Base-by-base conservation (phyloP, 2,329 filamentous ascomycete species). In the Celoporthe dispersa region DNA sequence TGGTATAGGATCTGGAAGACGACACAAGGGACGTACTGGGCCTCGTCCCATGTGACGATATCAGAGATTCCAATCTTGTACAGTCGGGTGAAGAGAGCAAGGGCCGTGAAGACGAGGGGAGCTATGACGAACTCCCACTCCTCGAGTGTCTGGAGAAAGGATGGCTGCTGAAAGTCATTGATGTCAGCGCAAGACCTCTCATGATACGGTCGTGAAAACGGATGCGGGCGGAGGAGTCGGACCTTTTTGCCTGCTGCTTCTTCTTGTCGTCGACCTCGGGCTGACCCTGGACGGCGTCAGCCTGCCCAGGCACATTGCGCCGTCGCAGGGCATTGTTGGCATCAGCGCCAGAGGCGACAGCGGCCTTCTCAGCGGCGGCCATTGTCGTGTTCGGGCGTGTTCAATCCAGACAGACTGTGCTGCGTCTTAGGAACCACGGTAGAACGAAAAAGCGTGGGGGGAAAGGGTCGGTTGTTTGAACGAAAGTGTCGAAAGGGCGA, bases 21-120 rank as follows among this genome's bases (percentile, higher is more conserved):
- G 28, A 19, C n/a, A 7, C 44, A 53, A 41, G 16, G 60, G n/a
- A 83, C 87, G 76, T 81, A 88, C 87, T 90, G 88, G 76, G 88
- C 88, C 80, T 89, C 87, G 79, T 90, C 88, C 88, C 88, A 90
- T 64, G 88, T 91, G 64, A 91, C 88, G 75, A 91, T 90, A 75
- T 88, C 81, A 74, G 88, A 90, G 68, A 91, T 81, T 69, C 90
- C 90, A 77, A 92, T 92, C 83, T 90, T 91, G 81, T 87, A 92
- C 73, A 92, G 79, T 73, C 90, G 85, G 53, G 90, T 92, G 79
- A 91, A 90, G 81, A 91, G 84, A 69, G 90, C 88, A 67, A 90
- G 79, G 73, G 84, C 77, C 70, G 88, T 87, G 81, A 91, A 88
- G 77, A 91, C 77, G 76, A 91, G 78, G 68, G 89, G 86, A 73